Percentiles rank a stretch among this genome's conserved stretches.
phyloP scores from a whole-genome alignment of 2,329 filamentous ascomycete species.

The Cordyceps javanica region DNA sequence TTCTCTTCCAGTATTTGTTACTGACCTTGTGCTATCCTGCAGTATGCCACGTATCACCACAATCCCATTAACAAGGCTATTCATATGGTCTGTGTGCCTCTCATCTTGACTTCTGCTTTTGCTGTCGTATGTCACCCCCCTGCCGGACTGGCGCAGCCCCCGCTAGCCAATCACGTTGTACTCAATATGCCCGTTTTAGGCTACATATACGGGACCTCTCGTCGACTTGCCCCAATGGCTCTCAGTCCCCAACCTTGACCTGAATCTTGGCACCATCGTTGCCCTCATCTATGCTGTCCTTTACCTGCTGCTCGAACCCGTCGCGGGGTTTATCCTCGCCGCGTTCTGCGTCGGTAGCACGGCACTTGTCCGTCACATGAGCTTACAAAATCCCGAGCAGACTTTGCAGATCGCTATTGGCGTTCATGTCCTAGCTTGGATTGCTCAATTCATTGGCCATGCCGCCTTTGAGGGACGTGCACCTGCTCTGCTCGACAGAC shows the following conservation, averaged over 20 bases:
- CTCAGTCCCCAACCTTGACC: constrained; percentile 59
- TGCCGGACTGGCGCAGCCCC: background rate
- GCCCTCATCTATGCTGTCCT: constrained; percentile 66
- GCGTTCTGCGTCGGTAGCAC: constrained; percentile 70
- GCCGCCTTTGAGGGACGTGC: constrained; percentile 82
- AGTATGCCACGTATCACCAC: constrained; percentile 84
- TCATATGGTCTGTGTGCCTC: constrained; percentile 72
- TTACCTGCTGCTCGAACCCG: constrained; percentile 89
- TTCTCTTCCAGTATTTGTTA: background rate
- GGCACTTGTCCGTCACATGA: constrained; percentile 69
- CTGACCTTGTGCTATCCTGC: constrained; percentile 15
- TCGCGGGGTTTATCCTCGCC: constrained; percentile 74
- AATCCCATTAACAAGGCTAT: constrained; percentile 71
- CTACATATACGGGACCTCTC: constrained; percentile 56
- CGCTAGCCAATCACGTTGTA: constrained; percentile 7
- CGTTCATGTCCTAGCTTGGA: constrained; percentile 71
- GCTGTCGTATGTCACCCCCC: constrained; percentile 50
- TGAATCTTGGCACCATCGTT: constrained; percentile 59
- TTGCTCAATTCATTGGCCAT: constrained; percentile 87
- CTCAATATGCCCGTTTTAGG: constrained; percentile 32
- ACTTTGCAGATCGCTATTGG: constrained; percentile 55
- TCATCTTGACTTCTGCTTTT: constrained; percentile 66
- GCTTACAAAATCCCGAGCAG: constrained; percentile 45
- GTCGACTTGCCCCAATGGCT: constrained; percentile 61
- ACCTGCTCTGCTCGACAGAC: constrained; percentile 83